Evolutionary conservation across 2,329 filamentous ascomycete species (phyloP), one percentile per base, ranked within the genome.

Genomic region (Aspergillus fumigatus): DNA sequence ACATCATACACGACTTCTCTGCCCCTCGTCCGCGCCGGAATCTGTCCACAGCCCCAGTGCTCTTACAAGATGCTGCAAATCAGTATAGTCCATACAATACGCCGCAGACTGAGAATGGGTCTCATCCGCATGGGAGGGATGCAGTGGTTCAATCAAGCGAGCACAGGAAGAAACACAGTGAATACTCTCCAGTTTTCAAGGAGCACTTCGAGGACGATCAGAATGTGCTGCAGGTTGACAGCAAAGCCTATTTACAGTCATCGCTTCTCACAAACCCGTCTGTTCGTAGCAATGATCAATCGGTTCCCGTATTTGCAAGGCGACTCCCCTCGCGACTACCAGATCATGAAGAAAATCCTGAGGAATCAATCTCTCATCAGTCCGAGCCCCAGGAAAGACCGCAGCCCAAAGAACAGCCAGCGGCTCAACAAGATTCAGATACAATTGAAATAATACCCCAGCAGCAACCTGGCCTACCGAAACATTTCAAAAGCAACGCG

Each of bases 1-100:
- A 82, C 50, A 80, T 84, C 23, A 78, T 87, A 1, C 84, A 88
- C 71, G 85, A 88, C 64, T 88, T 87, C 67, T 86, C 83, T 50
- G 82, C 81, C 3, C 85, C 84, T 5, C 76, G 83, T 52, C 73
- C 78, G 45, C 78, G 79, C 53, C 68, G 71, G 8, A 72, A 74
- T 59, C 54, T 73, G 11, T 71, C 70, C 8, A 59, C 62, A 10
- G 60, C 65, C 9, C 60, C 63, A 11, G 60, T 60, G n/a, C 55
- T 60, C 35, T 45, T 53, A 17, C 60, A 53, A 14, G 61, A 65
- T 40, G 58, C 53, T n/a, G 35, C 26, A 19, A 51, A 50, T 45
- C 49, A 43, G 25, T 35, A 47, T 25, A 59, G 55, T 50, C 26
- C 54, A 21, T 58, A 63, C 10, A 62, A 65, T 53, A n/a, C 55